Conservation (phyloP, 23 red algal species). For the Agarophyton chilense region DNA sequence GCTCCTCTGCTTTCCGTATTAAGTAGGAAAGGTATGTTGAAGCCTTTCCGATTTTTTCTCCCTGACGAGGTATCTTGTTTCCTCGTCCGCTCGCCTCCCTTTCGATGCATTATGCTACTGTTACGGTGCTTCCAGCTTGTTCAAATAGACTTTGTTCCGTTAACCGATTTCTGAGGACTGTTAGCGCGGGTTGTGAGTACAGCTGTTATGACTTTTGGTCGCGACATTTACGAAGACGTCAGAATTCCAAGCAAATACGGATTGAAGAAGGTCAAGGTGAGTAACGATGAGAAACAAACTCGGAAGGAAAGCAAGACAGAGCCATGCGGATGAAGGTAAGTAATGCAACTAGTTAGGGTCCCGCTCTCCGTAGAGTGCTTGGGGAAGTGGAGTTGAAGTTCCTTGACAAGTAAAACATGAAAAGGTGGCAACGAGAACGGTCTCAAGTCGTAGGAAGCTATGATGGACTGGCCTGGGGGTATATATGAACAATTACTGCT, state of each 20-base stretch:
- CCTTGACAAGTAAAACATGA: no score
- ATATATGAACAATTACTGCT: neutral
- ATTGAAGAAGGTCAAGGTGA: neutral
- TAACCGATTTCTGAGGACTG: neutral
- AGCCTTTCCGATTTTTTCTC: neutral
- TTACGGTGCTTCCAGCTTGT: no score
- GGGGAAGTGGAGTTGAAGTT: no score
- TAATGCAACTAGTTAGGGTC: no score
- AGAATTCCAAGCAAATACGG: neutral
- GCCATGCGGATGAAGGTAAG: no score
- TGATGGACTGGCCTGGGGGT: neutral
- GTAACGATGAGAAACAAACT: neutral
- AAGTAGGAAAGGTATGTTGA: neutral
- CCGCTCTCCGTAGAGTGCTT: no score
- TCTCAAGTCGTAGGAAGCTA: neutral
- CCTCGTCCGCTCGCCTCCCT: neutral
- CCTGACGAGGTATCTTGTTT: neutral
- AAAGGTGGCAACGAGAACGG: neutral
- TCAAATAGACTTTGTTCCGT: neutral
- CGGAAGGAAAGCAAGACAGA: neutral
- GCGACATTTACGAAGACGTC: neutral
- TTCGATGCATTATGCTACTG: neutral
- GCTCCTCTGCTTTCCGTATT: neutral
- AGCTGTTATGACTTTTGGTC: neutral
- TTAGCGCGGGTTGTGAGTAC: neutral